phyloP scores from a whole-genome alignment of 805 yeast genomes.

The Cyberlindnera suaveolens region DNA sequence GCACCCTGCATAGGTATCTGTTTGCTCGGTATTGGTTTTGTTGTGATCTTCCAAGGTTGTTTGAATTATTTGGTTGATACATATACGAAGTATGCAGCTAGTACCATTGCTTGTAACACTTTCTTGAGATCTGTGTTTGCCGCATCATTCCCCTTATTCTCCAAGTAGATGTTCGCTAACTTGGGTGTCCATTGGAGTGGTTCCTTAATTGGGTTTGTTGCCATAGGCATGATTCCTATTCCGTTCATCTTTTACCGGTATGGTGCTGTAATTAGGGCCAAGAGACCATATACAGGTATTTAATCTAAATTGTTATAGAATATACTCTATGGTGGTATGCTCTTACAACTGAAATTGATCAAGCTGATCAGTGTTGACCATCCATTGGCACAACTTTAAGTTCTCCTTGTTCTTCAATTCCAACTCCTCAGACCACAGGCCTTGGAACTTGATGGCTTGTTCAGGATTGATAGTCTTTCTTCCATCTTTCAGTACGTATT shows the following conservation, averaged over 20 bases:
- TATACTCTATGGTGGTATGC: too few relatives aligned
- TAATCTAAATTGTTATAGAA: not conserved
- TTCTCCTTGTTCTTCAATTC: constrained; percentile 36
- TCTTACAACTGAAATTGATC: constrained; percentile 22
- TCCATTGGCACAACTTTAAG: constrained; percentile 32
- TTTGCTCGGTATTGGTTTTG: constrained; percentile 45
- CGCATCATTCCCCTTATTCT: constrained; percentile 56
- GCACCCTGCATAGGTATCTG: constrained; percentile 54
- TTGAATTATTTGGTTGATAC: constrained; percentile 58
- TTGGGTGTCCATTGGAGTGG: constrained; percentile 50
- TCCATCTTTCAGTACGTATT: constrained; percentile 76
- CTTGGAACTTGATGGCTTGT: constrained; percentile 50
- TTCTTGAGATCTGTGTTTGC: constrained; percentile 54
- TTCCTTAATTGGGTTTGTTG: constrained; percentile 47
- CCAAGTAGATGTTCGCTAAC: constrained; percentile 43
- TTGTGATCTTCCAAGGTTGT: constrained; percentile 53
- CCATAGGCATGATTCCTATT: constrained; percentile 45
- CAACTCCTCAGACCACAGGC: constrained; percentile 47
- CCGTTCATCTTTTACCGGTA: constrained; percentile 48
- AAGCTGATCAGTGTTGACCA: constrained; percentile 31
- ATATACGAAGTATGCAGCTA: constrained; percentile 51
- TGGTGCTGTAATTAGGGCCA: constrained; percentile 36
- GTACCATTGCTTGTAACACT: constrained; percentile 61
- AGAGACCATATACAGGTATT: constrained; percentile 18
- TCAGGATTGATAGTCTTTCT: constrained; percentile 68